Base-by-base conservation (phyloP, 2,329 filamentous ascomycete species). In the Graphilbum fragrans region DNA sequence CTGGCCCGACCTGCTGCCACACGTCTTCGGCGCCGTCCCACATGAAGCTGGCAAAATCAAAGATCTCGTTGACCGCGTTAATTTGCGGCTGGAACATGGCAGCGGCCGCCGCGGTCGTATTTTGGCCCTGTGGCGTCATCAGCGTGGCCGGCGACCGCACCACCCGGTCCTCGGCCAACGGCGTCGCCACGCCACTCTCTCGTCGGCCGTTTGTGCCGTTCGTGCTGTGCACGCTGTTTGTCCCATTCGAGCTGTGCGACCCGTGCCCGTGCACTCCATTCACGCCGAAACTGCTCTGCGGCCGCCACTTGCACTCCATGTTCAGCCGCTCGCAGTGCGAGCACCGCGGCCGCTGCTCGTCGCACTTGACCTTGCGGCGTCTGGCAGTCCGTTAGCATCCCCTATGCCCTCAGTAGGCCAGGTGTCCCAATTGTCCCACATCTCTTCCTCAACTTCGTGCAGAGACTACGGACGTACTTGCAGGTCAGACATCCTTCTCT, bases 241-340 rank as follows among this genome's bases (percentile, higher is more conserved):
- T n/a, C n/a, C n/a, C n/a, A n/a, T n/a, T n/a, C n/a, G n/a, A n/a
- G n/a, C n/a, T n/a, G n/a, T n/a, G n/a, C n/a, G n/a, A n/a, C n/a
- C n/a, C n/a, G n/a, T n/a, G n/a, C n/a, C n/a, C n/a, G n/a, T n/a
- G n/a, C n/a, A n/a, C n/a, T n/a, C n/a, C n/a, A n/a, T n/a, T n/a
- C n/a, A n/a, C n/a, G n/a, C n/a, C n/a, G n/a, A 12, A 20, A 5
- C 33, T 34, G 5, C 14, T 9, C 27, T 37, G 37, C 23, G 19
- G 21, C 3, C 60, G 60, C 70, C 70, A 74, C 38, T 61, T 61
- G 53, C 70, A 75, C 37, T 72, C 63, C 20, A 74, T 58, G 44
- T 68, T 68, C 38, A 73, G 60, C 33, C 69, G 62, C 51, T 66
- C 66, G 55, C 70, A 74, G 50, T 72, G 70, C 39, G 59, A 65